Evolutionary conservation across 116 monocot genomes (phyloP).

Genomic region (Papilionanthe hybrid): DNA sequence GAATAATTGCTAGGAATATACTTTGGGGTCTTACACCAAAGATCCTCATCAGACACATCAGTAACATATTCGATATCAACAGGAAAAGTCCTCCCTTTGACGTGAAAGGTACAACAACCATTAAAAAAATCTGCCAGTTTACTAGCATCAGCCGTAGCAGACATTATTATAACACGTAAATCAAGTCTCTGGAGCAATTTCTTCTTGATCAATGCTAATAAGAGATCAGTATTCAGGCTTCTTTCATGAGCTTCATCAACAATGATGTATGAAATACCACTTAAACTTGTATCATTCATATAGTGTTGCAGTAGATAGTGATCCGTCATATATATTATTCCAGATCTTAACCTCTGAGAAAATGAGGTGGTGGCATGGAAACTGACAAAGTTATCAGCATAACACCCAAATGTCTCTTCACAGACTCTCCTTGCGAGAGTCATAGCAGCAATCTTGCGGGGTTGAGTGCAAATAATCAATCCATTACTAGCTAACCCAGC

Average conservation of each 20-base stretch:
- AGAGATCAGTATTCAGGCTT: constrained; percentile 72
- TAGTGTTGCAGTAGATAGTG: constrained; percentile 68
- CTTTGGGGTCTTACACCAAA: constrained; percentile 20
- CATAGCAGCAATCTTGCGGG: constrained; percentile 86
- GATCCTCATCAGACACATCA: constrained; percentile 34
- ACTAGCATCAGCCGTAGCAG: constrained; percentile 80
- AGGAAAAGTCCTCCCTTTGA: constrained; percentile 71
- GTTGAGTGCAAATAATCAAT: constrained; percentile 86
- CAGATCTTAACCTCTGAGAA: constrained; percentile 36
- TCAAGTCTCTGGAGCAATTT: constrained; percentile 41
- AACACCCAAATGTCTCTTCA: constrained; percentile 80
- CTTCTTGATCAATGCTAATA: constrained; percentile 66
- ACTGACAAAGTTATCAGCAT: constrained; percentile 31
- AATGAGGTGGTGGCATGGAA: constrained; percentile 48
- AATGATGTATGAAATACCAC: constrained; percentile 59
- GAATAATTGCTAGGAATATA: constrained; percentile 21
- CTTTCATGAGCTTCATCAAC: constrained; percentile 97
- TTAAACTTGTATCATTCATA: constrained; percentile 44
- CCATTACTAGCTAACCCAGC: constrained; percentile 46
- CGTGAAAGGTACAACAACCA: constrained; percentile 50
- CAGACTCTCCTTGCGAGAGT: constrained; percentile 65
- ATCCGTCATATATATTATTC: constrained; percentile 75
- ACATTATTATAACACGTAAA: constrained; percentile 78
- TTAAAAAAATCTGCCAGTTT: constrained; percentile 67
- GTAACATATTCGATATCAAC: constrained; percentile 79